Conservation (phyloP, 768 basidiomycete species). For the Termitomyces sp. region DNA sequence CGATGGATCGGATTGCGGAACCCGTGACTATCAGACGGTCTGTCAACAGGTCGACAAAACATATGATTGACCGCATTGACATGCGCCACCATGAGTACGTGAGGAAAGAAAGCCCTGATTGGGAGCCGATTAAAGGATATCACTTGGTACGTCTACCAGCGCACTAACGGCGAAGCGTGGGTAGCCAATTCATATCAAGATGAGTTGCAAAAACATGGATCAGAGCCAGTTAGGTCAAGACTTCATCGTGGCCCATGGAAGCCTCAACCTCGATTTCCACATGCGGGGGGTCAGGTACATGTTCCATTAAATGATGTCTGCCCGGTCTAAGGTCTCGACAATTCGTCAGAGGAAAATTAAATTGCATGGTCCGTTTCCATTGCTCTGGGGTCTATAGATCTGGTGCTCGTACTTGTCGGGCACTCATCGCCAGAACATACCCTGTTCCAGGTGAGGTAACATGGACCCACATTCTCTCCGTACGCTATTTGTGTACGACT, state of each 20-base stretch:
- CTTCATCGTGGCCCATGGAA: neutral
- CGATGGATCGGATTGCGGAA: no score
- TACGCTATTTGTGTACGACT: neutral
- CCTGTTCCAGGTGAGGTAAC: neutral
- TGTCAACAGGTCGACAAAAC: neutral
- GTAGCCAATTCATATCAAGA: neutral
- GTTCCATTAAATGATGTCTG: neutral
- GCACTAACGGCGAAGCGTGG: neutral
- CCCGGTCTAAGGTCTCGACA: neutral
- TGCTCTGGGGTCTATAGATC: neutral
- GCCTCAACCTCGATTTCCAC: neutral
- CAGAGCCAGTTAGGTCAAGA: neutral
- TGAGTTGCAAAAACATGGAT: neutral
- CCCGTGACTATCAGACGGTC: neutral
- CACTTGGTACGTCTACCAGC: neutral
- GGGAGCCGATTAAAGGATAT: no score
- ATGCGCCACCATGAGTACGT: slow-evolving; percentile 3
- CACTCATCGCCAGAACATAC: neutral
- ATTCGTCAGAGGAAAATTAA: neutral
- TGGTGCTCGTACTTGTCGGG: neutral
- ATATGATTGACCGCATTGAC: neutral
- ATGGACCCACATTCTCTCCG: neutral
- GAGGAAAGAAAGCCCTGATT: neutral
- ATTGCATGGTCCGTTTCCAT: neutral
- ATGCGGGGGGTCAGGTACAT: neutral